phyloP scores from a whole-genome alignment of 2,329 filamentous ascomycete genomes.

The Rasamsonia emersonii region DNA sequence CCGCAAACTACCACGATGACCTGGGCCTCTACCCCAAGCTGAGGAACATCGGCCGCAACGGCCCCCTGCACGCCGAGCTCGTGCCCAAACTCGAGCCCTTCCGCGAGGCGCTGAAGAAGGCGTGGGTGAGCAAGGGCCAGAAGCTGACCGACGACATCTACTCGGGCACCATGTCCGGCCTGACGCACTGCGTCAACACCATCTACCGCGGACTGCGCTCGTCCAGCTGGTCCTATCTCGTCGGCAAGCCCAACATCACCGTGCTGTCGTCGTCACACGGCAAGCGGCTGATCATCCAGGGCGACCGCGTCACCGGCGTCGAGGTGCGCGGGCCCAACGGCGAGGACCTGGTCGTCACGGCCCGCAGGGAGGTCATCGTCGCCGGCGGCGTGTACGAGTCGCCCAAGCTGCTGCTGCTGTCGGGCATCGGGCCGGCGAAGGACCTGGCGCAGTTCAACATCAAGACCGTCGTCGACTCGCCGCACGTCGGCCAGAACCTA shows the following conservation, averaged over 20 bases:
- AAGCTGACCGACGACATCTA: constrained; percentile 45
- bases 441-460: constrained; percentile 23
- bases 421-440: constrained; percentile 22
- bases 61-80: constrained; percentile 46
- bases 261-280: constrained; percentile 41
- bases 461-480: constrained; percentile 8
- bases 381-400: constrained; percentile 37
- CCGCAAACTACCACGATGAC: constrained; percentile 50
- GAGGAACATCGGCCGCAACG: constrained; percentile 42
- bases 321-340: constrained; percentile 36
- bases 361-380: constrained; percentile 36
- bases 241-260: constrained; percentile 46
- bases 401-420: constrained; percentile 29
- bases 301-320: constrained; percentile 36
- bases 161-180: constrained; percentile 45
- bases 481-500: constrained; percentile 30
- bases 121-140: constrained; percentile 47
- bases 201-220: constrained; percentile 50
- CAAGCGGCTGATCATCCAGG: constrained; percentile 46
- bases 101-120: constrained; percentile 31
- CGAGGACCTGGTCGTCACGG: constrained; percentile 16
- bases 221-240: constrained; percentile 42
- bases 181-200: constrained; percentile 45
- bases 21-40: constrained; percentile 37
- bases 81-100: constrained; percentile 45